Evolutionary conservation across 192 early-diverging fungal genomes (phyloP).

Genomic region (Ramicandelaber brevisporus): DNA sequence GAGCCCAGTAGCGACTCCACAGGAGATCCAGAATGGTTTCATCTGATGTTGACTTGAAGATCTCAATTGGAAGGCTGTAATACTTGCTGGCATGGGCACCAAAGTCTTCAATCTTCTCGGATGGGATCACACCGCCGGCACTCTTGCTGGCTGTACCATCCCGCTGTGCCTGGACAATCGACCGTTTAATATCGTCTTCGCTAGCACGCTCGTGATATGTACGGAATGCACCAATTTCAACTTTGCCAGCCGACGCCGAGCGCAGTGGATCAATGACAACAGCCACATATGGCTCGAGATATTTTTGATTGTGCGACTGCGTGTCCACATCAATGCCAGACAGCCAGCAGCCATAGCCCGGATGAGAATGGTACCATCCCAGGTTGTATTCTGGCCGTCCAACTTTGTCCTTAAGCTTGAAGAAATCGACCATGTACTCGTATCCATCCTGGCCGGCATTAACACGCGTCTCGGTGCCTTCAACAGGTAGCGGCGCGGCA

Average conservation of each 20-base stretch:
- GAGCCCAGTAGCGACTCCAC: constrained; percentile 98
- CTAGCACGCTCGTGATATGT: constrained; percentile 92
- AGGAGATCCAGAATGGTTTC: constrained; percentile 61
- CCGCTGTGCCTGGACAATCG: constrained; percentile 3
- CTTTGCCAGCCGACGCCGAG: constrained; percentile 87
- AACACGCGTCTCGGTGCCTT: constrained; percentile 93
- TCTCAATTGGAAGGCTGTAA: constrained; percentile 71
- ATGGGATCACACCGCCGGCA: constrained; percentile 24
- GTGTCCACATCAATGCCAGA: constrained; percentile 95
- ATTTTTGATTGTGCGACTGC: constrained; percentile 85
- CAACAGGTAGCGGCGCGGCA: constrained; percentile 89
- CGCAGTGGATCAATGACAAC: constrained; percentile 96
- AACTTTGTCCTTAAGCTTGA: constrained; percentile 57
- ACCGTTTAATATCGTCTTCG: constrained; percentile 6
- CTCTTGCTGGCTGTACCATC: background rate
- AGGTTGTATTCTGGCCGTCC: constrained; percentile 77
- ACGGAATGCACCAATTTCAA: constrained; percentile 94
- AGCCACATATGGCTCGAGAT: constrained; percentile 81
- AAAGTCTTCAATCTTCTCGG: constrained; percentile 94
- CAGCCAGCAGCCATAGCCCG: constrained; percentile 99
- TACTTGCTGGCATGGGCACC: constrained; percentile 75
- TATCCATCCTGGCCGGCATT: constrained; percentile 79
- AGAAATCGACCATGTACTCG: constrained; percentile 94
- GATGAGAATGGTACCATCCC: constrained; percentile 98
- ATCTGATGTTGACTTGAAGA: constrained; percentile 84